Base-by-base conservation (phyloP, 2,329 filamentous ascomycete genomes). In the Penicillium italicum region DNA sequence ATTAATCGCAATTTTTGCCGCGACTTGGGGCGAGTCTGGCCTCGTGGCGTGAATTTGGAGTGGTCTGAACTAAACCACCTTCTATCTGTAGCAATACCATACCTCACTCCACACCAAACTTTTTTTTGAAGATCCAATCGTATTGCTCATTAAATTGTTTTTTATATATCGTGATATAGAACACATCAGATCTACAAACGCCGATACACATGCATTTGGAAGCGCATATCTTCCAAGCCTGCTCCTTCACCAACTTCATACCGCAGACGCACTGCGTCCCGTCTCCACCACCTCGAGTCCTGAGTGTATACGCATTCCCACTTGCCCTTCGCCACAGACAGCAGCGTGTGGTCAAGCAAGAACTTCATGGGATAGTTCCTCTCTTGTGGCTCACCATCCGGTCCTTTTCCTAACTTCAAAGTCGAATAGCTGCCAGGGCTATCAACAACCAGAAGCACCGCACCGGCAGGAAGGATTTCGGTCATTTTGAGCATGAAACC, bases 341-440 rank as follows among this genome's bases (percentile, higher is more conserved):
- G 72, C 20, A 99, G 74, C 2, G 90, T 89, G 69, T 94, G 89
- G 66, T 97, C 88, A 2, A 99, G 78, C 16, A 99, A 77, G 86
- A 91, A 97, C 66, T 90, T 87, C 91, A 97, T 97, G 0, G 93
- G 93, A 69, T 97, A 97, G 58, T 82, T 85, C 82, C 66, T 82
- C 49, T 75, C 70, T 55, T 69, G 66, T 33, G 54, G 52, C 20
- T 49, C 47, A 69, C 82, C 81, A 60, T 81, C 58, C 3, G 64
- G 58, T 37, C 54, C 64, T 58, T 80, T 81, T 4, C 87, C 87
- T 0, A 97, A 72, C 0, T 83, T 83, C 4, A 95, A 82, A 55
- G 91, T 90, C 0, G 92, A 94, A 73, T 97, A 97, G 72, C 88
- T 95, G 0, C 94, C 94, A 0, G 94, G 91, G 64, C 91, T 96